A percentile compares a stretch with the other conserved stretches of the same genome.
phyloP scores from a whole-genome alignment of 176 grass and related monocot genomes.

The Alopecurus myosuroides region DNA sequence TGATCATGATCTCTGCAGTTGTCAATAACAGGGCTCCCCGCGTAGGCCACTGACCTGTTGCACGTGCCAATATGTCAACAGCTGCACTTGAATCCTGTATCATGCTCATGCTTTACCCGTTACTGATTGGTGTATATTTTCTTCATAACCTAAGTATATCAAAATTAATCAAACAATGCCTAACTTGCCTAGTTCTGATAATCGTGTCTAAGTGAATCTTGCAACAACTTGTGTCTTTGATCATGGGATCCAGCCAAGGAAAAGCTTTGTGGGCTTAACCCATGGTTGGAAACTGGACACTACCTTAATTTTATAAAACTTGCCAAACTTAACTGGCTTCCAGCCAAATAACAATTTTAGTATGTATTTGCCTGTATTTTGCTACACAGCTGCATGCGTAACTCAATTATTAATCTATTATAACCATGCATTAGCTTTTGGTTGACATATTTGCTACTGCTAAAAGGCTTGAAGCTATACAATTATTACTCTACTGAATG shows the following conservation, averaged over 20 bases:
- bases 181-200: background rate
- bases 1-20: background rate
- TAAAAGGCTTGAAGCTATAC: background rate
- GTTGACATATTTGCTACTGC: background rate
- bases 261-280: background rate
- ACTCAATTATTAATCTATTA: background rate
- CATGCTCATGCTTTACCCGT: background rate
- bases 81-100: background rate
- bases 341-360: background rate
- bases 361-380: background rate
- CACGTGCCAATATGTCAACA: background rate
- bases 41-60: background rate
- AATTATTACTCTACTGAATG: background rate
- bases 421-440: background rate
- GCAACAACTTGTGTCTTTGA: background rate
- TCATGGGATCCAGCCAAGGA: background rate
- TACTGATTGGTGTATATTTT: background rate
- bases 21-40: background rate
- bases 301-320: background rate
- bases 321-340: background rate
- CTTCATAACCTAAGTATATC: background rate
- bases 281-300: background rate
- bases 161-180: background rate
- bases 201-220: background rate
- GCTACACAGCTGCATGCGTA: background rate